Evolutionary conservation across 495 filamentous ascomycete species (phyloP).

Genomic region (Hypoxylon trugodes): DNA sequence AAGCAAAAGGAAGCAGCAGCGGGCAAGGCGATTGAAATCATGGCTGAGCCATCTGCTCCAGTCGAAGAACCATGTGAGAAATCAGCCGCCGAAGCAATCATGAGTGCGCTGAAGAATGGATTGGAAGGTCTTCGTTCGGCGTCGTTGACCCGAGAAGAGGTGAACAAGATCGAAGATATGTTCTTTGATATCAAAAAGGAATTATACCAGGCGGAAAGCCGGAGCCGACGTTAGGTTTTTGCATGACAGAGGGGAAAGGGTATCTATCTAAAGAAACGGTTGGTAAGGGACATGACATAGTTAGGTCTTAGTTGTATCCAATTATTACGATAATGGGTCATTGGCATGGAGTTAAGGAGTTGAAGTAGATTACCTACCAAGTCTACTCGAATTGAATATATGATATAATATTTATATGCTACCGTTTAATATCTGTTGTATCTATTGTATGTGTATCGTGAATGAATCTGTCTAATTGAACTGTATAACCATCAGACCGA

Average conservation of each 20-base stretch:
- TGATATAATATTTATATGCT: not conserved
- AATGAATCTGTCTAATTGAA: not conserved
- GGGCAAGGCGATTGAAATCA: conserved; percentile 7
- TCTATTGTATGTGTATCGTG: not conserved
- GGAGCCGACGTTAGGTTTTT: conserved; percentile 44
- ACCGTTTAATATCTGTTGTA: not conserved
- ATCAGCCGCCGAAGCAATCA: conserved; percentile 50
- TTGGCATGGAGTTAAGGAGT: conserved; percentile 23
- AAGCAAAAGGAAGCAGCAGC: no score
- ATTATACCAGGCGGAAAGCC: conserved; percentile 67
- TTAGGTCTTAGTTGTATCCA: not conserved
- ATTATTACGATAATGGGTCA: conserved; percentile 21
- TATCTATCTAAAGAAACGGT: conserved; percentile 6
- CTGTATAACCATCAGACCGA: no score
- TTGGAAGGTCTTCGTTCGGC: conserved; percentile 61
- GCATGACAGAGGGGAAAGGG: not conserved
- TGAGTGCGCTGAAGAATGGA: conserved; percentile 57
- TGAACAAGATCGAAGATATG: conserved; percentile 70
- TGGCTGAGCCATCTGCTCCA: not conserved
- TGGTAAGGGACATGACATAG: conserved; percentile 11
- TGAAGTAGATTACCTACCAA: not conserved
- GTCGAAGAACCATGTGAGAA: conserved; percentile 10
- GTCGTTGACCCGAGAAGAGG: conserved; percentile 58
- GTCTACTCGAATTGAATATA: conserved; percentile 16
- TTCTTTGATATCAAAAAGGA: conserved; percentile 73